phyloP scores from a whole-genome alignment of 352 stramenopile species.

The Ophiocytium majus region DNA sequence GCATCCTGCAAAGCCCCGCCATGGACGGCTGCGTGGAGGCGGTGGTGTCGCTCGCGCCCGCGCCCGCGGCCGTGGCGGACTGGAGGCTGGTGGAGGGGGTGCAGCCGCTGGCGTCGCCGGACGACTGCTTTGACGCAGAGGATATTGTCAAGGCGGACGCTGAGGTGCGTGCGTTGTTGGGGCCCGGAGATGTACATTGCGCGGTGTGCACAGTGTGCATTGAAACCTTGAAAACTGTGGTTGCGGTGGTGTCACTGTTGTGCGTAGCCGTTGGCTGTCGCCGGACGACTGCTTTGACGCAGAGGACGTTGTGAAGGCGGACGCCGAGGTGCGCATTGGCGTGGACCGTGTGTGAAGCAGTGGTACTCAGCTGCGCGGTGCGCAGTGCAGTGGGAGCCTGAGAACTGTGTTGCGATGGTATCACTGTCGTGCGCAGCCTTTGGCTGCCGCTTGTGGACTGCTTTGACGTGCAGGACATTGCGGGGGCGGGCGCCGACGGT shows the following conservation, averaged over 20 bases:
- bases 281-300: conserved; percentile 63
- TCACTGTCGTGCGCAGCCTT: no score
- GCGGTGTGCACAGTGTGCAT: no score
- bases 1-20: conserved; percentile 29
- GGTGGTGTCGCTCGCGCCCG: neutral
- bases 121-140: conserved; percentile 63
- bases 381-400: no score
- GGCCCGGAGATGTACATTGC: no score
- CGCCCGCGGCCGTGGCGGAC: conserved; percentile 26
- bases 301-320: conserved; percentile 60
- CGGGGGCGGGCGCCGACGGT: no score
- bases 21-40: neutral
- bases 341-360: no score
- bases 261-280: conserved; percentile 61
- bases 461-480: no score
- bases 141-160: conserved; percentile 58
- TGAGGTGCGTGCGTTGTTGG: conserved; percentile 39
- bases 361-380: no score
- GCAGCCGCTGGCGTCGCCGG: conserved; percentile 62
- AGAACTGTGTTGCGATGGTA: no score
- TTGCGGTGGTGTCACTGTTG: no score
- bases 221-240: no score
- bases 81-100: conserved; percentile 46
- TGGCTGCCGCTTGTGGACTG: no score
- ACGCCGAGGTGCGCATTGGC: conserved; percentile 39